Evolutionary conservation across 1,284 basidiomycete genomes (phyloP), one percentile per base, ranked within the genome.

Genomic region (Cryptococcus wingfieldii): DNA sequence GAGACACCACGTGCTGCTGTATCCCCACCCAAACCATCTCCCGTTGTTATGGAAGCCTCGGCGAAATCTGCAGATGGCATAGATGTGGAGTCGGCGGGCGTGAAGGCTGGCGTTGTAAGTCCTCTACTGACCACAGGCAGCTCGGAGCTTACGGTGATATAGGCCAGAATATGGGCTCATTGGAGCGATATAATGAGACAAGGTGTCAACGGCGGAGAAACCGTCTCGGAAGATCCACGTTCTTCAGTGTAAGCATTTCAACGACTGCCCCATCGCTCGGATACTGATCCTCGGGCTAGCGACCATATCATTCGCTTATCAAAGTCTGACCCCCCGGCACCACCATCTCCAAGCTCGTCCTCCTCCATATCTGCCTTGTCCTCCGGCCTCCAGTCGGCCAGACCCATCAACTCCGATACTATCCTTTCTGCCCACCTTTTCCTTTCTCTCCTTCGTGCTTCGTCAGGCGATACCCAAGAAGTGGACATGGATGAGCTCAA

Each of bases 351-450:
- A 42, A 69, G 70, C 49, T 48, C 63, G 1, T 67, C 67, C 3
- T 61, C 65, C n/a, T 47, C 65, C 45, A 61, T 63, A 4, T 39
- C 50, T 19, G 19, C 47, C 34, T 41, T 51, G 10, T 41, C 44
- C 16, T 18, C 52, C 23, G 2, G 13, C 19, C 31, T 13, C 38
- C 6, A 37, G 50, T 9, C 50, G 39, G 10, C 45, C 49, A 27
- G 59, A 58, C 64, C 69, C 10, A 61, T 75, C 41, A 75, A 69
- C 4, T 50, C 61, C 6, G 63, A 70, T 18, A 67, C 64, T 2
- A 71, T 75, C 53, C 61, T 76, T 16, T 51, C 66, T 13, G 64
- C 72, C 4, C 65, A 70, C 51, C 54, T 71, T 10, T 55, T 67
- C 16, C 63, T 76, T 4, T 39, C 66, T 18, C 57, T 76, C 5